Percentiles rank a stretch among this genome's conserved stretches.
Evolutionary conservation across 495 filamentous ascomycete genomes (phyloP).

Genomic region (Hypoxylon crocopeplum): DNA sequence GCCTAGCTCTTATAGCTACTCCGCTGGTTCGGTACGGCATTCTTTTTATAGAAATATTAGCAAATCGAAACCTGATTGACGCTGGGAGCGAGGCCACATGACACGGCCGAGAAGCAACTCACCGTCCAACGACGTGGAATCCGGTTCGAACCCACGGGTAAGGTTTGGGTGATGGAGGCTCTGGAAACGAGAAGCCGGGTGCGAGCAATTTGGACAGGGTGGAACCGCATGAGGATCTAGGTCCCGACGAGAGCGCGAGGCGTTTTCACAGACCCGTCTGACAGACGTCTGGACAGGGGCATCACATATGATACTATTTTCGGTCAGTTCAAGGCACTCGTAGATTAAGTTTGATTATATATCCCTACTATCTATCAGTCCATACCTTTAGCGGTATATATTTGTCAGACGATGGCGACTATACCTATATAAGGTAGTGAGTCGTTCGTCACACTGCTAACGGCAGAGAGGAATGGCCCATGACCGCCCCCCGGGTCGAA

Average conservation of each 20-base stretch:
- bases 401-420: too few species aligned
- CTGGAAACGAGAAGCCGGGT: constrained; percentile 22
- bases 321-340: constrained; percentile 29
- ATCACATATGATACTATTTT: constrained; percentile 47
- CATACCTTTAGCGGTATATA: too few species aligned
- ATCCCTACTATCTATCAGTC: neutral
- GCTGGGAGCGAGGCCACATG: constrained; percentile 23
- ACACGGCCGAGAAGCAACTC: constrained; percentile 25
- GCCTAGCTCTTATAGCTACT: constrained; percentile 39
- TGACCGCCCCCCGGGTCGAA: neutral
- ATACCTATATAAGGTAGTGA: neutral
- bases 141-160: constrained; percentile 5
- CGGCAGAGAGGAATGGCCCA: neutral
- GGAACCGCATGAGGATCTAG: constrained; percentile 31
- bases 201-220: constrained; percentile 18
- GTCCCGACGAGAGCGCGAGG: constrained; percentile 24
- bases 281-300: neutral
- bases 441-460: neutral
- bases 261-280: constrained; percentile 6
- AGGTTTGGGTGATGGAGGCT: constrained; percentile 28
- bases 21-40: constrained; percentile 34
- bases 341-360: constrained; percentile 53
- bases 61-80: constrained; percentile 19
- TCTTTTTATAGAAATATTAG: constrained; percentile 54
- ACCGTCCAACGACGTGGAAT: constrained; percentile 12